Conservation (phyloP, 352 stramenopile genomes). For the Pythium apleroticum region DNA sequence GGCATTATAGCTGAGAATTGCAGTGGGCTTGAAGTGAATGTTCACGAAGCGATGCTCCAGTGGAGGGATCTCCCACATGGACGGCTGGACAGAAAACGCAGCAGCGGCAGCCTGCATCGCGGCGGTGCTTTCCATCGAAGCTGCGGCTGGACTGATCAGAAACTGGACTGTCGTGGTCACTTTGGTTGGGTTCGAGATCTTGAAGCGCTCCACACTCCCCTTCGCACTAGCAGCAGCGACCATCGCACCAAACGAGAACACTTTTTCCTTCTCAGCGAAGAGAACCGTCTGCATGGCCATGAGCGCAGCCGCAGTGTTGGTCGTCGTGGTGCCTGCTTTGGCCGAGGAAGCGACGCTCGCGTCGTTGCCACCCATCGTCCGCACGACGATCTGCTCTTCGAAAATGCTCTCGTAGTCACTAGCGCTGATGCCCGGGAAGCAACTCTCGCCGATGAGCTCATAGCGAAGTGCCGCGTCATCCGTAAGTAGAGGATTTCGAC, state of each 20-base stretch:
- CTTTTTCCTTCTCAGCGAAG: conserved; percentile 83
- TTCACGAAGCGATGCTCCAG: conserved; percentile 94
- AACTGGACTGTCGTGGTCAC: conserved; percentile 90
- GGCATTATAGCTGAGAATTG: conserved; percentile 83
- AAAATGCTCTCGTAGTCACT: conserved; percentile 92
- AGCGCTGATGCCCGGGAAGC: conserved; percentile 90
- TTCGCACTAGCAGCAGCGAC: conserved; percentile 63
- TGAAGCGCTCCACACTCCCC: conserved; percentile 90
- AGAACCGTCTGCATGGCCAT: conserved; percentile 57
- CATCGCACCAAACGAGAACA: conserved; percentile 90
- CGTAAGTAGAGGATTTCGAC: conserved; percentile 42
- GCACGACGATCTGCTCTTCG: conserved; percentile 93
- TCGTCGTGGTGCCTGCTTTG: not conserved
- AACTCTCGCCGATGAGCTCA: conserved; percentile 91
- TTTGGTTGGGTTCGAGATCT: conserved; percentile 96
- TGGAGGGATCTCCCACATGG: conserved; percentile 91
- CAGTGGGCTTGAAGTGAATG: conserved; percentile 91
- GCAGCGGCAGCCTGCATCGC: not conserved
- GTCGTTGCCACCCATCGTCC: conserved; percentile 51
- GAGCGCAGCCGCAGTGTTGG: conserved; percentile 4
- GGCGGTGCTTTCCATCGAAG: not conserved
- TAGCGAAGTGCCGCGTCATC: conserved; percentile 63
- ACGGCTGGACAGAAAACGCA: conserved; percentile 89
- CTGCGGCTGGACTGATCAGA: conserved; percentile 37
- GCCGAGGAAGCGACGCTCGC: not conserved